A percentile compares a stretch with the other conserved stretches of the same genome.
Conservation (phyloP, 164 flowering plant genomes). For the Sextonia rubra region DNA sequence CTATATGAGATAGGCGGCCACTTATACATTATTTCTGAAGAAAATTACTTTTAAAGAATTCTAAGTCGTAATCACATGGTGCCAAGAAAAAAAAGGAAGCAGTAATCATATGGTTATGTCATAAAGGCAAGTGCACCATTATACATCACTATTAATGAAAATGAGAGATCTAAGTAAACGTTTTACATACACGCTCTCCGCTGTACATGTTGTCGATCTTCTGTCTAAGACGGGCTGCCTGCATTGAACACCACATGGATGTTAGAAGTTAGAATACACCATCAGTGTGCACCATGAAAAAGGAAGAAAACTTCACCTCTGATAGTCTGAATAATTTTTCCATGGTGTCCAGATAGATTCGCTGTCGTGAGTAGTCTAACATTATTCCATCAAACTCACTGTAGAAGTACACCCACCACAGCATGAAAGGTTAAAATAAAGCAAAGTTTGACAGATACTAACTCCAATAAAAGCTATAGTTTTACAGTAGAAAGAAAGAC, state of each 20-base stretch:
- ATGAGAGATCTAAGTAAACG: neutral
- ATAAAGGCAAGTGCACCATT: neutral
- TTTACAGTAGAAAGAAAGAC: neutral
- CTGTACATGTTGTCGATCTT: constrained; percentile 73
- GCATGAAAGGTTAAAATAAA: neutral
- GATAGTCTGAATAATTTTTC: constrained; percentile 66
- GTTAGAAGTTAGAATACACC: constrained; percentile 2
- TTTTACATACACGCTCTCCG: constrained; percentile 72
- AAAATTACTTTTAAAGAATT: too few relatives aligned
- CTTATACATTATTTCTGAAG: too few relatives aligned
- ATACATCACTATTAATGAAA: neutral
- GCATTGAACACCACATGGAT: constrained; percentile 16
- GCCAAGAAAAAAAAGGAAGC: too few relatives aligned
- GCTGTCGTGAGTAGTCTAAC: constrained; percentile 84
- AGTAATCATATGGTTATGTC: neutral
- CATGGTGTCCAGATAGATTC: constrained; percentile 58
- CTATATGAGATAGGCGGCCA: too few relatives aligned
- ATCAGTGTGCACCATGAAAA: neutral
- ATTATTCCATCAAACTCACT: constrained; percentile 83
- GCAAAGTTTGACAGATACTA: neutral
- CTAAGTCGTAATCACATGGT: too few relatives aligned
- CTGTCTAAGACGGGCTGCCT: constrained; percentile 78
- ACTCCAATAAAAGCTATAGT: neutral
- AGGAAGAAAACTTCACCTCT: constrained; percentile 39
- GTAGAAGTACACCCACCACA: neutral